phyloP scores from a whole-genome alignment of 768 basidiomycete genomes.

The Panellus pusillus region DNA sequence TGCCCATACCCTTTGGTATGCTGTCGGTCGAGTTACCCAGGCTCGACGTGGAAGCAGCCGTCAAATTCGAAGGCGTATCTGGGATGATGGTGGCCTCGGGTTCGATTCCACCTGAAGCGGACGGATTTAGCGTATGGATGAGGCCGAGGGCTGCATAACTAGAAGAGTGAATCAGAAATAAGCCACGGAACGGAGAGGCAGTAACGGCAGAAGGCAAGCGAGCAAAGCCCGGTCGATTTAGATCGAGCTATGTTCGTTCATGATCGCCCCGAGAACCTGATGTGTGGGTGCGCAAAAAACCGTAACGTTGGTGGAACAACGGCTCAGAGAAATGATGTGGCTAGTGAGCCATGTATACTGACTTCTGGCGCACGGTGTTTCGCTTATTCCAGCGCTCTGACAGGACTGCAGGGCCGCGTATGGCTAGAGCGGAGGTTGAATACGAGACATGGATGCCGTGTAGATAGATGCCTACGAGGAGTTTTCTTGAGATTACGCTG shows the following conservation, averaged over 20 bases:
- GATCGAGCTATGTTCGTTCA: conserved; percentile 15
- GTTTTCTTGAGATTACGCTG: conserved; percentile 78
- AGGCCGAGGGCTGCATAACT: conserved; percentile 84
- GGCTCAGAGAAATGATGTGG: conserved; percentile 1
- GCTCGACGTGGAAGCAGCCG: conserved; percentile 5
- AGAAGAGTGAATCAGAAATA: conserved; percentile 7
- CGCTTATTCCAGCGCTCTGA: conserved; percentile 85
- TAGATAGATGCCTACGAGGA: conserved; percentile 51
- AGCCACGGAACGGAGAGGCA: conserved; percentile 10
- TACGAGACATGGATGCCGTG: conserved; percentile 8
- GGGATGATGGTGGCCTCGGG: conserved; percentile 24
- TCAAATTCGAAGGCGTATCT: conserved; percentile 18
- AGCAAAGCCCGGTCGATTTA: conserved; percentile 18
- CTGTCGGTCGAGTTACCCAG: conserved; percentile 19
- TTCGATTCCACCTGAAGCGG: conserved; percentile 69
- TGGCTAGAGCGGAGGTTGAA: conserved; percentile 44
- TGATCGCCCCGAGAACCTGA: conserved; percentile 23
- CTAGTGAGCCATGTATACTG: not conserved
- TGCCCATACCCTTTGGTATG: conserved; percentile 69
- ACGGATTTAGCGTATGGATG: conserved; percentile 64
- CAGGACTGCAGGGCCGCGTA: conserved; percentile 78
- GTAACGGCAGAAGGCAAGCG: conserved; percentile 14
- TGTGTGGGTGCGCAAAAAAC: not conserved
- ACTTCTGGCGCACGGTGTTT: conserved; percentile 94
- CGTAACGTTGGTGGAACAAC: conserved; percentile 13